These are phyloP conservation scores for Thelonectria blattea DNA, from an alignment of 2,329 filamentous ascomycete species.

Conservation along the genomic window DNA sequence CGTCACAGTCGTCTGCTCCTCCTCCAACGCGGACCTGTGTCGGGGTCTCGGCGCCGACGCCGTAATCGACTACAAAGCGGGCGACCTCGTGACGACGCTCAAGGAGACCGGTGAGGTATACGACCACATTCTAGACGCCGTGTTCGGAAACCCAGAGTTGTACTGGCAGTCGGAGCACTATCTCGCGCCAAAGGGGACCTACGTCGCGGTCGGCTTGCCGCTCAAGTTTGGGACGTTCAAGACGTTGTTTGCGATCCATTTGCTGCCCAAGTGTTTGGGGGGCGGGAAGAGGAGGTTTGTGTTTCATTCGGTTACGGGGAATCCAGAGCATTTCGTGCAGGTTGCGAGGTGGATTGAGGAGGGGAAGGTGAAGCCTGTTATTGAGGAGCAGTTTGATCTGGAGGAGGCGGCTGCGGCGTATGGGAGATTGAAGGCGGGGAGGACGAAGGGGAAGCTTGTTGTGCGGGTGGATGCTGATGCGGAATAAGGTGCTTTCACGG, in stretches of 20 bases:
- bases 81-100: not conserved
- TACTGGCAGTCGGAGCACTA: conserved; percentile 29
- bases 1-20: conserved; percentile 19
- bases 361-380: conserved; percentile 6
- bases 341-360: conserved; percentile 17
- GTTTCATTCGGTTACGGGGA: conserved; percentile 24
- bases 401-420: conserved; percentile 19
- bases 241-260: conserved; percentile 12
- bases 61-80: conserved; percentile 18
- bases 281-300: conserved; percentile 24
- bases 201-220: conserved; percentile 23
- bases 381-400: conserved; percentile 24
- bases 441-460: conserved; percentile 21
- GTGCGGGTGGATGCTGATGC: conserved; percentile 1
- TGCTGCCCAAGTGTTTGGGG: conserved; percentile 24
- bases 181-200: conserved; percentile 13
- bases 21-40: conserved; percentile 16
- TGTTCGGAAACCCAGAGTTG: conserved; percentile 19
- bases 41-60: conserved; percentile 16
- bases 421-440: conserved; percentile 13
- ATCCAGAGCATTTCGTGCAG: conserved; percentile 20
- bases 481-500: no score
- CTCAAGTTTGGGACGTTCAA: conserved; percentile 10
- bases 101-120: conserved; percentile 2
- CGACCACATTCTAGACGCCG: conserved; percentile 20